These are phyloP conservation scores for Rhododendron griersonianum DNA, from an alignment of 148 eudicot species.

Conservation along the genomic window DNA sequence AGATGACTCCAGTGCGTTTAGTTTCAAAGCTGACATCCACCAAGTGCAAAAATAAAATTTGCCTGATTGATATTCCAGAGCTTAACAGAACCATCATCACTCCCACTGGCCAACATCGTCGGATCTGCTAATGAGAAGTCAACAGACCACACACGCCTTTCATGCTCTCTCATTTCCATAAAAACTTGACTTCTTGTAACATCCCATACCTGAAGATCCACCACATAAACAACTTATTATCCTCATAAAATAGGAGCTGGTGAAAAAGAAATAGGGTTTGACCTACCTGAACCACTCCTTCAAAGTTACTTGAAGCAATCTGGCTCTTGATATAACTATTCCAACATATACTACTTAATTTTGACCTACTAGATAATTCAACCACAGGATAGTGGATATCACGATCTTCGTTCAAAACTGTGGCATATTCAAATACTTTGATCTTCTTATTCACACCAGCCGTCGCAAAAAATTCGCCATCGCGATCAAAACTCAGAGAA, in stretches of 20 bases:
- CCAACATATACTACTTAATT: slow-evolving; percentile 97
- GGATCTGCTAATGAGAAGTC: slow-evolving; percentile 92
- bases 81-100: slow-evolving; percentile 97
- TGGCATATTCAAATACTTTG: slow-evolving; percentile 80
- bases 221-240: not conserved
- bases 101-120: slow-evolving; percentile 92
- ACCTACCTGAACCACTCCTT: slow-evolving; percentile 88
- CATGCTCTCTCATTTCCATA: slow-evolving; percentile 89
- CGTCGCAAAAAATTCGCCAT: slow-evolving; percentile 88
- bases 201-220: slow-evolving; percentile 78
- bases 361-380: slow-evolving; percentile 80
- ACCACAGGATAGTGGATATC: slow-evolving; percentile 95
- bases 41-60: slow-evolving; percentile 88
- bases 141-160: slow-evolving; percentile 88
- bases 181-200: slow-evolving; percentile 77
- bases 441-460: slow-evolving; percentile 99
- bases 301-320: slow-evolving; percentile 96
- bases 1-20: slow-evolving; percentile 77
- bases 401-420: slow-evolving; percentile 60
- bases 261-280: not conserved
- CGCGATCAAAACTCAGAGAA: slow-evolving; percentile 87
- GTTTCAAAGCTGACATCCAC: slow-evolving; percentile 93
- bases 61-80: slow-evolving; percentile 99
- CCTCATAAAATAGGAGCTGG: not conserved
- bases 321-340: slow-evolving; percentile 95